Base-by-base conservation (phyloP, 2,329 filamentous ascomycete species). In the Neurospora sp. region DNA sequence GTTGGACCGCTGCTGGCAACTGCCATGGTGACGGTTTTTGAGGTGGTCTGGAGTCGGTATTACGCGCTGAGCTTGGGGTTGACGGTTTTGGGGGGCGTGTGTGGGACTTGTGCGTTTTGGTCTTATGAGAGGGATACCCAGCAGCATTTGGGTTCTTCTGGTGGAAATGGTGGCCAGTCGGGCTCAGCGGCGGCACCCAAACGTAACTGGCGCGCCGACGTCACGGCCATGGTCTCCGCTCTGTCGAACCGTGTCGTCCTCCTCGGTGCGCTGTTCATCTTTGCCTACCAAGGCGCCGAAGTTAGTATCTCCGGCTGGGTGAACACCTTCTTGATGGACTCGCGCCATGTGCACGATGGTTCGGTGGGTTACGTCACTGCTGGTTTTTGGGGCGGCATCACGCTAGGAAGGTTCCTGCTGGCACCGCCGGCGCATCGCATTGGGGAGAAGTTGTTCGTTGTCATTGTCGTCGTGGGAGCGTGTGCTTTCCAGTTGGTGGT, bases 251-350 rank as follows among this genome's bases (percentile, higher is more conserved):
- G 86, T 39, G 84, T 89, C 4, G 92, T 93, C 0, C 79, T 96
- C 1, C 83, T 96, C 0, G 91, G 92, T 3, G 90, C 92, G 0
- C 78, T 92, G 10, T 96, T 96, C 82, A 91, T 96, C 78, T 96
- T 96, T 78, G 88, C 89, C 36, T 96, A 97, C 78, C 92, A 96
- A 79, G 92, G 92, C 40, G 90, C 91, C 41, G 92, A 96, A 79
- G 92, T 96, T 17, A 89, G 89, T 15, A 92, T 95, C 73, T 92
- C 90, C 0, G 92, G 92, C 68, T 96, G 92, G 93, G 90, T 95
- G 67, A 93, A 95, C 72, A 93, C 91, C 2, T 96, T 94, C 81
- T 82, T 96, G 46, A 93, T 96, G 79, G 85, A 86, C 67, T 86
- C 88, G 72, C 89, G 92, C 43, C 82, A 88, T 70, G 92, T 91